These are phyloP conservation scores for Neofusicoccum kwambonambiense DNA, from an alignment of 2,329 filamentous ascomycete genomes.

Conservation along the genomic window DNA sequence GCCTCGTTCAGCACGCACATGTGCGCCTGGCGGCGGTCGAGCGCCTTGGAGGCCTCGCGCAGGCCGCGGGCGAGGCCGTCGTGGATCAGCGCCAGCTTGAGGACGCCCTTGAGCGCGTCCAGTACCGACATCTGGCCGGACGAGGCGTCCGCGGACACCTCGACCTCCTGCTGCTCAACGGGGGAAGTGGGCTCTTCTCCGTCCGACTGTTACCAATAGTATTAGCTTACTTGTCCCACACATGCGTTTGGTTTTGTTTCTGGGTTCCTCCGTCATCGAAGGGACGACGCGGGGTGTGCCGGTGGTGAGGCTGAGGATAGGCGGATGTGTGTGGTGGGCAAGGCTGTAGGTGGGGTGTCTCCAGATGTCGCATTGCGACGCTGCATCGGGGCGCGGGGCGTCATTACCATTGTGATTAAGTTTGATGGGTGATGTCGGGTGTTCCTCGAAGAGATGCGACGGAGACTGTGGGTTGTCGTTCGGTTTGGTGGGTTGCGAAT, in stretches of 20 bases:
- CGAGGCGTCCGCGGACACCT: constrained; percentile 87
- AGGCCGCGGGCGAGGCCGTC: constrained; percentile 98
- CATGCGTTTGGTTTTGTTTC: background rate
- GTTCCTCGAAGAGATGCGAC: constrained; percentile 42
- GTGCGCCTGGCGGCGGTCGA: constrained; percentile 97
- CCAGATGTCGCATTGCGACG: background rate
- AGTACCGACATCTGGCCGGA: constrained; percentile 97
- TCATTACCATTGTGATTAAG: constrained; percentile 41
- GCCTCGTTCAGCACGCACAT: constrained; percentile 99
- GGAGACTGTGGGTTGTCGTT: constrained; percentile 14
- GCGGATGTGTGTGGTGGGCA: background rate
- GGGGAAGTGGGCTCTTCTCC: constrained; percentile 98
- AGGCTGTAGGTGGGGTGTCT: constrained; percentile 8
- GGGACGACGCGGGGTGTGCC: background rate
- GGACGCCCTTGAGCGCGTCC: constrained; percentile 96
- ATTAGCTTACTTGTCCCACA: background rate
- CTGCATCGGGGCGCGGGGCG: background rate
- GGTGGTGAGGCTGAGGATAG: constrained; percentile 3
- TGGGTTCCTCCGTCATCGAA: background rate
- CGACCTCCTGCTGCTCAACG: constrained; percentile 80
- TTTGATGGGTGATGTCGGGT: constrained; percentile 36
- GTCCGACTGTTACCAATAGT: constrained; percentile 71
- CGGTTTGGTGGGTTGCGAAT: background rate
- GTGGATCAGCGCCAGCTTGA: constrained; percentile 99
- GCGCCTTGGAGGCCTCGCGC: constrained; percentile 96